Conservation (phyloP, 306 rosid species). For the Cicer chorassanicum region DNA sequence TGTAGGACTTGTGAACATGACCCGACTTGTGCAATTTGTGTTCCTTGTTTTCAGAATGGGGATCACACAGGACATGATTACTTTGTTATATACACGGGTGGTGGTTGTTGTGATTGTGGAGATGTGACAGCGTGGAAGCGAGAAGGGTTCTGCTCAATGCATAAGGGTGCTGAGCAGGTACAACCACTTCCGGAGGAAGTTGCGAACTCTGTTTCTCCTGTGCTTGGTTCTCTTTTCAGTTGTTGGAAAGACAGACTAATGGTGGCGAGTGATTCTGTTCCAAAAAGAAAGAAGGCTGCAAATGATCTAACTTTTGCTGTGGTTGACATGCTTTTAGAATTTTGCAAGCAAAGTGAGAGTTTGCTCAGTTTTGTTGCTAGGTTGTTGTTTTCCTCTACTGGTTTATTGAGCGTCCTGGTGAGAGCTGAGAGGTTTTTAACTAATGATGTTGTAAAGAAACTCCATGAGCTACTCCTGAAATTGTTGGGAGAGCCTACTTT, state of each 20-base stretch:
- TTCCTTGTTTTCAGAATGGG: conserved; percentile 94
- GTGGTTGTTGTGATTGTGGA: conserved; percentile 99
- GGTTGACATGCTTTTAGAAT: conserved; percentile 88
- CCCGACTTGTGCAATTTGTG: conserved; percentile 94
- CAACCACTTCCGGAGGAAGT: conserved; percentile 74
- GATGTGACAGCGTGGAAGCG: conserved; percentile 97
- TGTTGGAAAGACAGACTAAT: conserved; percentile 71
- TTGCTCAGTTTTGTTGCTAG: conserved; percentile 86
- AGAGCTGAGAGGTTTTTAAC: conserved; percentile 76
- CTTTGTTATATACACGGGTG: conserved; percentile 74
- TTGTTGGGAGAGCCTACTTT: conserved; percentile 89
- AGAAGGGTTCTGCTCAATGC: conserved; percentile 92
- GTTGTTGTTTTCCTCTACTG: conserved; percentile 59
- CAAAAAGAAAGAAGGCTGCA: conserved; percentile 62
- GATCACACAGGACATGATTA: conserved; percentile 86
- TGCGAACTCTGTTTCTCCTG: conserved; percentile 65
- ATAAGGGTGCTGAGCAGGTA: conserved; percentile 88
- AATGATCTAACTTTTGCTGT: conserved; percentile 73
- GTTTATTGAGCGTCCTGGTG: conserved; percentile 66
- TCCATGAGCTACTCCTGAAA: conserved; percentile 83
- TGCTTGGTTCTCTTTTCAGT: conserved; percentile 69
- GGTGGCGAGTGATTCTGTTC: conserved; percentile 45
- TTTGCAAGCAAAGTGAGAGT: conserved; percentile 92
- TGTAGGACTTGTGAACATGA: conserved; percentile 91
- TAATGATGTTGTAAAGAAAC: conserved; percentile 65